Base-by-base conservation (phyloP, 805 yeast species). In the Peterozyma xylosa region DNA sequence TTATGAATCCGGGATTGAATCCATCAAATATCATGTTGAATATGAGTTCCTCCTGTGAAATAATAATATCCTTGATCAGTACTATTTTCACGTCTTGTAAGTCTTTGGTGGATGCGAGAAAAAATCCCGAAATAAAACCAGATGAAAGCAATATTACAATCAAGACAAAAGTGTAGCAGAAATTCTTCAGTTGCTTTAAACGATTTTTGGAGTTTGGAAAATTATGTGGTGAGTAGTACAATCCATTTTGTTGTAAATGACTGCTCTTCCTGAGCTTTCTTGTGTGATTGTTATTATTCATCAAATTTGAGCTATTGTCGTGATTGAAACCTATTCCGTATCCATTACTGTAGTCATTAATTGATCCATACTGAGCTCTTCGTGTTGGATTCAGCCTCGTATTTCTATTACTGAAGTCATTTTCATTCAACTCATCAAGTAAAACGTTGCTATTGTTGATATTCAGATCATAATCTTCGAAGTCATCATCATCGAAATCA, bases 51-150 rank as follows among this genome's bases (percentile, higher is more conserved):
- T 89, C 96, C 50, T 82, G 81, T 42, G 93, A 81, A 2, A 87
- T 85, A 11, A 90, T 66, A 1, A 90, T 74, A 54, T 86, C 86
- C 41, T 74, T 76, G 35, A 90, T 68, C n/a, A 77, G 65, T 2
- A 67, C 59, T 9, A 90, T 75, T 16, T 74, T 64, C 15, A 88
- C 82, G 48, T 76, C 73, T 42, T 82, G 79, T 43, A 91, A 66
- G 45, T 91, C 96, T 52, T 87, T 88, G 15, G 88, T 82, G 1
- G 96, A 81, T 0, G 96, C 96, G 36, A 90, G 65, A 2, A 89
- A 64, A 56, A 90, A 86, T 0, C 98, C 98, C 54, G 82, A 70
- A 5, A 85, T 67, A 55, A 91, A 88, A 1, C 96, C 96, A 30
- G 84, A 59, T 1, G 80, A 66, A 10, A 86, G 60, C n/a, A 87